Conservation (phyloP, 225 moss, liverwort and hornwort genomes). For the Anthoceros angustus region DNA sequence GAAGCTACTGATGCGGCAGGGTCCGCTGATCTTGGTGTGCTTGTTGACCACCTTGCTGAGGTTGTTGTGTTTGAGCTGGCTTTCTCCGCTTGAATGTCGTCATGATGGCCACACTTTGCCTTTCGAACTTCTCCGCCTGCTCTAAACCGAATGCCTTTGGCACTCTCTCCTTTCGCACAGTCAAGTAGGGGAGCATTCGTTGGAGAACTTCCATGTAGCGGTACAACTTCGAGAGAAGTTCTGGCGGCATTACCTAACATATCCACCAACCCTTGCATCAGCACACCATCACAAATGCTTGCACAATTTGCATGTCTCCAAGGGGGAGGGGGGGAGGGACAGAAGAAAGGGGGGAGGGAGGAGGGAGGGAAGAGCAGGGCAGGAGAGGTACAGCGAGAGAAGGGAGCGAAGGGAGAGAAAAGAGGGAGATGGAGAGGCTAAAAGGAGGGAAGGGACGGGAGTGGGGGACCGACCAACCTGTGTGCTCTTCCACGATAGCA, state of each 20-base stretch:
- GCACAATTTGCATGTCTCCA: too few species aligned
- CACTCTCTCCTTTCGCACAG: constrained; percentile 58
- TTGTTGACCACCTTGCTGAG: constrained; percentile 30
- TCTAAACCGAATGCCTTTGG: constrained; percentile 67
- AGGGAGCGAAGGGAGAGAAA: too few species aligned
- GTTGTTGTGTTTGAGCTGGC: constrained; percentile 18
- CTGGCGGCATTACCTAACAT: constrained; percentile 69
- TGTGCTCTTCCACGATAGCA: constrained; percentile 38
- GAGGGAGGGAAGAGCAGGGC: too few species aligned
- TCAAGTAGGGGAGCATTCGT: constrained; percentile 82
- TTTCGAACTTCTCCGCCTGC: constrained; percentile 83
- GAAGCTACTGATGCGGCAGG: too few species aligned
- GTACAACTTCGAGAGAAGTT: constrained; percentile 76
- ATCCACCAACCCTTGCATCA: too few species aligned
- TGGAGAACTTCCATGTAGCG: constrained; percentile 91
- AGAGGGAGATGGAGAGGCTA: too few species aligned
- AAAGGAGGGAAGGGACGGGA: too few species aligned
- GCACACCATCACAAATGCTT: too few species aligned
- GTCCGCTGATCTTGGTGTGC: constrained; percentile 43
- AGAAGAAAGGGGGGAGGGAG: too few species aligned
- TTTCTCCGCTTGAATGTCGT: constrained; percentile 76
- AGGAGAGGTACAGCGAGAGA: too few species aligned
- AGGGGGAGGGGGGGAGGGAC: too few species aligned
- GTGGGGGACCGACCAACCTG: constrained; percentile 15
- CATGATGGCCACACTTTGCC: constrained; percentile 82